Percentiles rank a stretch among this genome's conserved stretches.
Evolutionary conservation across 352 stramenopile genomes (phyloP).

Genomic region (Phytophthora hibernalis): DNA sequence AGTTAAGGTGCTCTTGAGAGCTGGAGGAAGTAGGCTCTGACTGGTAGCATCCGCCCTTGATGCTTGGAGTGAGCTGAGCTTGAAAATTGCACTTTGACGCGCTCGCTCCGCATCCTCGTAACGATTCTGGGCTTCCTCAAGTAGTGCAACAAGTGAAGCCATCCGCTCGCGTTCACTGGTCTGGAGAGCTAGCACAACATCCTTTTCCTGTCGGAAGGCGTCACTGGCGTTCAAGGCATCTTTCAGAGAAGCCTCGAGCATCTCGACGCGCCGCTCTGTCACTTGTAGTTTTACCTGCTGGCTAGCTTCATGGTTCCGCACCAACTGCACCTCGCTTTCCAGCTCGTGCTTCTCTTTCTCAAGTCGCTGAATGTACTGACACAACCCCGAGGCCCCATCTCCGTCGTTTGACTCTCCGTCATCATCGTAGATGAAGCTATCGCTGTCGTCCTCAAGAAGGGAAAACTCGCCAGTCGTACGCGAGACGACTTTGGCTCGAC

Average conservation of each 20-base stretch:
- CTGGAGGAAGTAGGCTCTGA: constrained; percentile 32
- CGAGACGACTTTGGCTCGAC: constrained; percentile 16
- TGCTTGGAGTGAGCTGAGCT: constrained; percentile 67
- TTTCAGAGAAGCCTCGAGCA: constrained; percentile 46
- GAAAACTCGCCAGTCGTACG: constrained; percentile 26
- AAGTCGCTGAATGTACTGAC: constrained; percentile 59
- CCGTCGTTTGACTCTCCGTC: constrained; percentile 38
- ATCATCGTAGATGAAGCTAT: constrained; percentile 42
- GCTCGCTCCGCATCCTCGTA: constrained; percentile 66
- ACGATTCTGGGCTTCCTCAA: constrained; percentile 53
- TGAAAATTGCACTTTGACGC: constrained; percentile 65
- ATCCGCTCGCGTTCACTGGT: constrained; percentile 47
- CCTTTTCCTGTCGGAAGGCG: constrained; percentile 41
- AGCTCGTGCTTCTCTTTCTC: constrained; percentile 58
- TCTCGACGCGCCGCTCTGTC: constrained; percentile 39
- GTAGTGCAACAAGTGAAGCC: constrained; percentile 33
- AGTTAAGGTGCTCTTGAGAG: constrained; percentile 3
- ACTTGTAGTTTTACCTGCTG: constrained; percentile 41
- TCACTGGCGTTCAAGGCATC: constrained; percentile 38
- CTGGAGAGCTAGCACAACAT: constrained; percentile 41
- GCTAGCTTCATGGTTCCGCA: constrained; percentile 49
- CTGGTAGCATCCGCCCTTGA: constrained; percentile 37
- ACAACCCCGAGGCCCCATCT: constrained; percentile 45
- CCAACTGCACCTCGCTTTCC: constrained; percentile 45
- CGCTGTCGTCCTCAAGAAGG: constrained; percentile 39